These are phyloP conservation scores for Trichoderma koningiopsis DNA, from an alignment of 2,329 filamentous ascomycete genomes.

Conservation along the genomic window DNA sequence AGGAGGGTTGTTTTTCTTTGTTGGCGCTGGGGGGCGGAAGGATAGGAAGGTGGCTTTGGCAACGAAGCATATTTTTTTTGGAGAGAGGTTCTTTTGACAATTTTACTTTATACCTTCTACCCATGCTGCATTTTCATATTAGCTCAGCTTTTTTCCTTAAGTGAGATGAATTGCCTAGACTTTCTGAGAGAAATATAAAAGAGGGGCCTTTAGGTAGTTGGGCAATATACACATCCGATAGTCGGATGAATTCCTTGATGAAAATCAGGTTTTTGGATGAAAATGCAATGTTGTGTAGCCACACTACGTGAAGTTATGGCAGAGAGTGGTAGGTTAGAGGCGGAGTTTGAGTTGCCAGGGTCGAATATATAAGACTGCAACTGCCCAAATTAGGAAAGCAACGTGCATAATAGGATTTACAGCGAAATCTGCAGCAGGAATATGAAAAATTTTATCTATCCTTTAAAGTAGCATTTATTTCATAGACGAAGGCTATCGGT, in stretches of 20 bases:
- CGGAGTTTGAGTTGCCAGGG: neutral
- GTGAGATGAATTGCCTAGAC: neutral
- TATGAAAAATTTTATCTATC: no score
- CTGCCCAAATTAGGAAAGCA: neutral
- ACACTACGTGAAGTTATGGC: neutral
- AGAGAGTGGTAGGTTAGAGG: neutral
- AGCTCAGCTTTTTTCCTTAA: neutral
- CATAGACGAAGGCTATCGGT: no score
- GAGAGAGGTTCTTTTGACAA: neutral
- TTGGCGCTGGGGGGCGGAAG: neutral
- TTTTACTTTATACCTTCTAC: neutral
- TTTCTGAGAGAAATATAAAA: neutral
- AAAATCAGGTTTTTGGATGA: no score
- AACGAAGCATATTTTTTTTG: neutral
- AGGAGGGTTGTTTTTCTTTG: neutral
- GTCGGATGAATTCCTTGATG: no score
- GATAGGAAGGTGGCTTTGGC: neutral
- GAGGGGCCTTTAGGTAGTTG: neutral
- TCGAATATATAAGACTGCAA: neutral
- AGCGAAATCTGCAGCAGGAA: no score
- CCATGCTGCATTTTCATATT: neutral
- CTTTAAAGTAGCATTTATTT: no score
- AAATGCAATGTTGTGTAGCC: no score
- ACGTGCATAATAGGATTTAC: neutral
- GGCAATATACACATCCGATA: neutral